Base-by-base conservation (phyloP, 768 basidiomycete genomes). In the Rhizopogon vesiculosus region DNA sequence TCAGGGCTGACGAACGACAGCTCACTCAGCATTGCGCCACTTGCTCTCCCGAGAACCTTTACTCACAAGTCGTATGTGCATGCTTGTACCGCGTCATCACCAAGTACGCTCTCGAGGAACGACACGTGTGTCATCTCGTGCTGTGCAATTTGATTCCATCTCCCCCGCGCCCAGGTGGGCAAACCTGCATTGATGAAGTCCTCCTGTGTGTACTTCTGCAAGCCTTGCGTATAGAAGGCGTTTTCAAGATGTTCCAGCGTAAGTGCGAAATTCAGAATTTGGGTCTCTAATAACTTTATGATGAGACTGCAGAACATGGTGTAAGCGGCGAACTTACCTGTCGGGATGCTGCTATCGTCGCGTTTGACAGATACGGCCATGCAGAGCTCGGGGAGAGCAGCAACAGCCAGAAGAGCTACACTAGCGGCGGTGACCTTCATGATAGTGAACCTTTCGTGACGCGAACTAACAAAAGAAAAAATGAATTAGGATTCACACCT, bases 101-200 rank as follows among this genome's bases (percentile, higher is more conserved):
- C 58, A 35, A 59, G 35, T 13, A 57, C 42, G 19, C 9, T 22
- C 8, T 50, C 35, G 3, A 79, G 78, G 75, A 63, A 78, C 28
- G 35, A 77, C 56, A 78, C 78, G 60, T 79, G 78, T 13, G 69
- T 59, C 19, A 68, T 62, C 60, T 79, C 78, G 59, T 79, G 78
- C 39, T 65, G 62, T 22, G 72, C 66, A 41, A 78, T 74, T 62
- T 77, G 66, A 35, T 61, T 51, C 53, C 62, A 59, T 19, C 72
- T 64, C 9, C 69, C 69, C 54, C 73, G 69, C 45, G 73, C 74
- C 66, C 71, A 75, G 55, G 61, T 28, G 8, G 70, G 62, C 28
- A 72, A 68, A 29, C 74, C 75, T 29, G 73, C 75, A 39, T 64
- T 52, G 22, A 56, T 55, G 64, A 79, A 78, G 42, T 72, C 74